Evolutionary conservation across 768 basidiomycete genomes (phyloP).

Genomic region (Lepiota subincarnata): DNA sequence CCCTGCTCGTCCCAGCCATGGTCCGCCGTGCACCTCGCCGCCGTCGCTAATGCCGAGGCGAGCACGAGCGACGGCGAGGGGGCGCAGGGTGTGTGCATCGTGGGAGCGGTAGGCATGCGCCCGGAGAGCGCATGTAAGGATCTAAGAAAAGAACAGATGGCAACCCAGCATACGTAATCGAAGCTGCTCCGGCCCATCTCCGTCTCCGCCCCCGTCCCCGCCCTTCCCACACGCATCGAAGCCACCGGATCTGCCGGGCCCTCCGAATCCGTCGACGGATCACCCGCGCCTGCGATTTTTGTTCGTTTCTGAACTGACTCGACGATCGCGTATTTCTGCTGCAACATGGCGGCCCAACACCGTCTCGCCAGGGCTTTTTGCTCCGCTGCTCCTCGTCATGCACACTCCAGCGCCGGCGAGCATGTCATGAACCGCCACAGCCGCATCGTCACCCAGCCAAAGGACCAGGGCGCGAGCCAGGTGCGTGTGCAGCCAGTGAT

Average conservation of each 20-base stretch:
- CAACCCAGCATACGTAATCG: constrained; percentile 48
- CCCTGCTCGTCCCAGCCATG: not conserved
- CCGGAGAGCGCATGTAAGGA: constrained; percentile 40
- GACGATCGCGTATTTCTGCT: no score
- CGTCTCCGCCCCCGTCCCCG: constrained; percentile 11
- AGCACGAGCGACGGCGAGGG: not conserved
- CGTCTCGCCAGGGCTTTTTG: constrained; percentile 35
- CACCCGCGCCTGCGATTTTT: not conserved
- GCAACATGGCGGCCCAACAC: constrained; percentile 20
- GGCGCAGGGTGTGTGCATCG: constrained; percentile 36
- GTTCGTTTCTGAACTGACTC: not conserved
- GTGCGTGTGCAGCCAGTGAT: constrained; percentile 27
- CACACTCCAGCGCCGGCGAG: constrained; percentile 19
- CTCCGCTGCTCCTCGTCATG: constrained; percentile 32
- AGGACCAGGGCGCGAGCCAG: constrained; percentile 95
- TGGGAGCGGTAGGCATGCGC: constrained; percentile 50
- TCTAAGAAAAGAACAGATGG: constrained; percentile 44
- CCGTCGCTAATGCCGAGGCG: not conserved
- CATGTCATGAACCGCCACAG: constrained; percentile 68
- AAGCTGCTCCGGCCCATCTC: constrained; percentile 15
- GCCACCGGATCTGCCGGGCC: no score
- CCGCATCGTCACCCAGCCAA: constrained; percentile 80
- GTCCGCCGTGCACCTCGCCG: not conserved
- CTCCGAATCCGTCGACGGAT: constrained; percentile 3
- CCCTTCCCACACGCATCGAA: not conserved